A percentile compares a stretch with the other conserved stretches of the same genome.
Evolutionary conservation across 805 yeast species (phyloP).

Genomic region (Kurtzmaniella cleridarum): DNA sequence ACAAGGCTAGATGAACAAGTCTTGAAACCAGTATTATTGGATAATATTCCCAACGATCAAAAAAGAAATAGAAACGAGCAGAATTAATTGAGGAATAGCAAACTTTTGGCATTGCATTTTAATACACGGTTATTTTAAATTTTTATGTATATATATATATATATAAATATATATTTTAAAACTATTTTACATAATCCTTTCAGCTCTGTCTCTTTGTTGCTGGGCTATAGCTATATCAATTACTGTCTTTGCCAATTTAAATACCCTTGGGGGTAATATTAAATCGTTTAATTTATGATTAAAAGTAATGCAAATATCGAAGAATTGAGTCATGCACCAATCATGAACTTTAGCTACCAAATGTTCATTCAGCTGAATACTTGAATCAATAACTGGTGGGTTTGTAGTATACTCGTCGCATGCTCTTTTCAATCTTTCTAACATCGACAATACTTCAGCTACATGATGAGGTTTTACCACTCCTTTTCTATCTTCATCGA

Average conservation of each 20-base stretch:
- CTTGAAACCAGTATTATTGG: constrained; percentile 84
- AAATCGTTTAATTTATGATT: constrained; percentile 62
- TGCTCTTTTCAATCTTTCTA: constrained; percentile 54
- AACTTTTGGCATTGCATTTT: neutral
- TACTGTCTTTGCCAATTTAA: constrained; percentile 67
- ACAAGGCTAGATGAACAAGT: constrained; percentile 90
- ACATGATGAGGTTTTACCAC: constrained; percentile 47
- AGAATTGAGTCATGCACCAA: constrained; percentile 57
- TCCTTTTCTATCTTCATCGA: constrained; percentile 58
- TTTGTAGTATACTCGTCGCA: constrained; percentile 31
- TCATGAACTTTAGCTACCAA: constrained; percentile 56
- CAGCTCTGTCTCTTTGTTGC: constrained; percentile 6
- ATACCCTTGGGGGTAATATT: constrained; percentile 56
- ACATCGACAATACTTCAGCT: constrained; percentile 51
- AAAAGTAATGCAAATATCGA: constrained; percentile 59
- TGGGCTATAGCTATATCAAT: constrained; percentile 59
- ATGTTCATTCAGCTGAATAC: constrained; percentile 19
- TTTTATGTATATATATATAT: too few species aligned
- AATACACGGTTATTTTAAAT: neutral
- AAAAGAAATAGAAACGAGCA: constrained; percentile 6
- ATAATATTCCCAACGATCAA: constrained; percentile 36
- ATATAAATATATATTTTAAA: too few species aligned
- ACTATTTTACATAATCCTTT: too few species aligned
- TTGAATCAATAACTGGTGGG: constrained; percentile 42
- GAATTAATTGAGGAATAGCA: too few species aligned